Conservation (phyloP, 2,329 filamentous ascomycete species). For the Coniochaeta ligniaria region DNA sequence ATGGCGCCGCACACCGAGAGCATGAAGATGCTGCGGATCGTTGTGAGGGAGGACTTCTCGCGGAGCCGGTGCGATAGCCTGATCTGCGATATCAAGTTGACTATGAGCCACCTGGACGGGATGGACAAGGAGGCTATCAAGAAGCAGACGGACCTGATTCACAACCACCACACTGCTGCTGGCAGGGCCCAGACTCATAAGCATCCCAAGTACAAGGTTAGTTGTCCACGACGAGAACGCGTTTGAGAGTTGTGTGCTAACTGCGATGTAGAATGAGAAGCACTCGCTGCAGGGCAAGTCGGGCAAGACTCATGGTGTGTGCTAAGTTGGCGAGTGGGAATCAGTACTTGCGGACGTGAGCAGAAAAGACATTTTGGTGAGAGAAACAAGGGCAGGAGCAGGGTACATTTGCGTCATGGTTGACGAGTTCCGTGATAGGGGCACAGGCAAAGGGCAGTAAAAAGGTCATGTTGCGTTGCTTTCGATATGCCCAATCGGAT, state of each 20-base stretch:
- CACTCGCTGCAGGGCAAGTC: conserved; percentile 86
- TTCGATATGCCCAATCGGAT: neutral
- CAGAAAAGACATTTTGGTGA: neutral
- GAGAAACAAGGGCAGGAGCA: neutral
- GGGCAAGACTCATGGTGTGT: conserved; percentile 84
- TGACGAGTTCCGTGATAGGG: neutral
- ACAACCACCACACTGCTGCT: conserved; percentile 44
- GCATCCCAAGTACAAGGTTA: conserved; percentile 41
- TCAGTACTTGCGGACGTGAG: neutral
- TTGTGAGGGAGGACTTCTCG: conserved; percentile 88
- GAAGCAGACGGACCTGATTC: conserved; percentile 60
- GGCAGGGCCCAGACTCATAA: conserved; percentile 43
- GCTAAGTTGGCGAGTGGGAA: conserved; percentile 34
- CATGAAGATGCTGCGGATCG: conserved; percentile 86
- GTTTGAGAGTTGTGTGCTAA: neutral
- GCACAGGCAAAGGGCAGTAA: neutral
- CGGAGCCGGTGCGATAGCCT: conserved; percentile 74
- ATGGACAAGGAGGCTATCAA: conserved; percentile 68
- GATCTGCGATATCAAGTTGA: conserved; percentile 71
- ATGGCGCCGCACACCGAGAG: conserved; percentile 84
- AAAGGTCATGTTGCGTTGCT: neutral
- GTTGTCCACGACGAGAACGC: conserved; percentile 9
- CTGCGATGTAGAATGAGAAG: conserved; percentile 53
- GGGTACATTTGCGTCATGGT: too few relatives aligned
- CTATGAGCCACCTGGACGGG: conserved; percentile 60